These are phyloP conservation scores for Mycena vulgaris DNA, from an alignment of 768 basidiomycete genomes.

Conservation along the genomic window DNA sequence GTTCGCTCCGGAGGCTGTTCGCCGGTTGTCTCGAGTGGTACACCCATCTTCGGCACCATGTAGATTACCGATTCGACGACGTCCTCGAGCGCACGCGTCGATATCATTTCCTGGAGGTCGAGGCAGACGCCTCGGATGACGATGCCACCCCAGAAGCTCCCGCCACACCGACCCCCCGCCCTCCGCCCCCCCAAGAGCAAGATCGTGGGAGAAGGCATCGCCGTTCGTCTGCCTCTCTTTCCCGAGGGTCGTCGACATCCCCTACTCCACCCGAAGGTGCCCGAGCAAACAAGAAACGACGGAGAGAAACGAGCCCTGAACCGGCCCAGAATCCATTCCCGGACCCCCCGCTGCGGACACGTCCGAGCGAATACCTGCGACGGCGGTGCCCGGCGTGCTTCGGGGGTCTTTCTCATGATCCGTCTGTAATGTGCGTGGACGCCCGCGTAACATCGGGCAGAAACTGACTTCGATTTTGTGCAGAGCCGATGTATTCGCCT, in stretches of 20 bases:
- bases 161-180: too few relatives aligned
- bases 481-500: slow-evolving; percentile 14
- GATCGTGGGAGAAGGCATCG: too few relatives aligned
- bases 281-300: not conserved
- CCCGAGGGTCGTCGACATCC: not conserved
- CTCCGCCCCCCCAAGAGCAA: too few relatives aligned
- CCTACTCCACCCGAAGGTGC: not conserved
- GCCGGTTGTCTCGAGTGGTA: not conserved
- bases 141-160: not conserved
- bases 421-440: not conserved
- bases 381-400: slow-evolving; percentile 7
- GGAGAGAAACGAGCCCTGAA: not conserved
- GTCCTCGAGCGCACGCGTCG: not conserved
- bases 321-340: not conserved
- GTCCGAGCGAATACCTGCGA: slow-evolving; percentile 20
- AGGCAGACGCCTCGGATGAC: not conserved
- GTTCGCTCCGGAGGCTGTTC: not conserved
- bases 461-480: not conserved
- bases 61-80: not conserved
- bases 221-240: not conserved
- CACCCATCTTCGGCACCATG: not conserved
- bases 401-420: not conserved
- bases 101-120: not conserved
- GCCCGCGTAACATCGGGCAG: not conserved
- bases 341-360: not conserved